These are phyloP conservation scores for Suhomyces atakaporum DNA, from an alignment of 1,139 yeast species.

Conservation along the genomic window DNA sequence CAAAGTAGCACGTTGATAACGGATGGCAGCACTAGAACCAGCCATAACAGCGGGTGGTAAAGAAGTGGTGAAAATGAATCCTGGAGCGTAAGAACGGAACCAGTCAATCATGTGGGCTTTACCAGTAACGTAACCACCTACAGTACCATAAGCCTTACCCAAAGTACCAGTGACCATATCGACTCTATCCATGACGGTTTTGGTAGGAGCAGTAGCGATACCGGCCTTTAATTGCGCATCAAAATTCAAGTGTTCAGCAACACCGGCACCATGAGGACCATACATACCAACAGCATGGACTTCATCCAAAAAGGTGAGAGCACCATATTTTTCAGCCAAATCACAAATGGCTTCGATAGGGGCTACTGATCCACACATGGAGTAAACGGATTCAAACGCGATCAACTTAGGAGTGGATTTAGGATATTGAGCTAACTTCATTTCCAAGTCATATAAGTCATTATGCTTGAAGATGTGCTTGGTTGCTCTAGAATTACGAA, in stretches of 20 bases:
- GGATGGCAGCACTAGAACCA: slow-evolving; percentile 84
- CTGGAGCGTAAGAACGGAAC: slow-evolving; percentile 96
- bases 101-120: slow-evolving; percentile 83
- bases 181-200: slow-evolving; percentile 81
- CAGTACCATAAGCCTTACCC: slow-evolving; percentile 95
- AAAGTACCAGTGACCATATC: slow-evolving; percentile 97
- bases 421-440: slow-evolving; percentile 75
- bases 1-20: slow-evolving; percentile 78
- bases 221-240: slow-evolving; percentile 75
- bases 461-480: slow-evolving; percentile 93
- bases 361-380: slow-evolving; percentile 97
- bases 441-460: slow-evolving; percentile 79
- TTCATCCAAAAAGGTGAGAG: slow-evolving; percentile 93
- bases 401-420: slow-evolving; percentile 85
- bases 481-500: slow-evolving; percentile 82
- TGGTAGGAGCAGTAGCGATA: slow-evolving; percentile 48
- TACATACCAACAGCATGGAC: slow-evolving; percentile 99
- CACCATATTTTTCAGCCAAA: slow-evolving; percentile 96
- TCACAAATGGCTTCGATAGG: slow-evolving; percentile 93
- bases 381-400: slow-evolving; percentile 95
- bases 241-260: slow-evolving; percentile 93
- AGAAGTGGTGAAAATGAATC: slow-evolving; percentile 93
- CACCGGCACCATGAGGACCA: slow-evolving; percentile 99
- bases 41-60: slow-evolving; percentile 98
- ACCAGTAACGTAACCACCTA: slow-evolving; percentile 97